Base-by-base conservation (phyloP, 73 alveolate species). In the Paramecium tetraurelia region DNA sequence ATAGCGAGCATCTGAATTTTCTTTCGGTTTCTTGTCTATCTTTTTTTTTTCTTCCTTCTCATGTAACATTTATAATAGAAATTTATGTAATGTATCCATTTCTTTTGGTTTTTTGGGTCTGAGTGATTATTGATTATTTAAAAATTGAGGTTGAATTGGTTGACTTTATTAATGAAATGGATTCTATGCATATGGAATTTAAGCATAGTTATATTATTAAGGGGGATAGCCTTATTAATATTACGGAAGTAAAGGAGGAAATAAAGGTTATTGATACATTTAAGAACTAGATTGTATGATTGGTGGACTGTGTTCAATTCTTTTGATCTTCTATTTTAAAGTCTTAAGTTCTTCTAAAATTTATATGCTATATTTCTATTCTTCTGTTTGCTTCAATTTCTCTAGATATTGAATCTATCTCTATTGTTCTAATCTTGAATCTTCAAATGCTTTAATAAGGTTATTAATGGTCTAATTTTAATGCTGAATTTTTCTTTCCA, bases 31-130 rank as follows among this genome's bases (percentile, higher is more conserved):
- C 31, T 53, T 53, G 4, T 16, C 31, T 1, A 3, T 53, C 4
- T 53, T 18, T 0, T 63, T 21, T 22, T 63, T 1, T 63, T 63
- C 2, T 2, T 63, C 84, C 9, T 63, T 63, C 12, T 63, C 53
- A 27, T 27, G 46, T 7, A 63, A 7, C 84, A 20, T 63, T 27
- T 63, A 27, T 6, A 63, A 33, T 14, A 63, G 9, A 33, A 63
- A 63, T 63, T 63, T 63, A 63, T 63, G 84, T 7, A 63, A 63
- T 22, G 84, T 24, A 63, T 63, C 84, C 84, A 63, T 63, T 63
- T 63, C 84, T 63, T 14, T 22, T 22, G 84, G 41, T 33, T 27
- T 63, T 63, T 27, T 63, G 0, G 41, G 41, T 7, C 24, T 63
- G 1, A 27, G 4, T 63, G 11, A 31, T 63, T 27, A 1, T 63